Evolutionary conservation across 2,329 filamentous ascomycete genomes (phyloP), one percentile per base, ranked within the genome.

Genomic region (Aciculosporium take): DNA sequence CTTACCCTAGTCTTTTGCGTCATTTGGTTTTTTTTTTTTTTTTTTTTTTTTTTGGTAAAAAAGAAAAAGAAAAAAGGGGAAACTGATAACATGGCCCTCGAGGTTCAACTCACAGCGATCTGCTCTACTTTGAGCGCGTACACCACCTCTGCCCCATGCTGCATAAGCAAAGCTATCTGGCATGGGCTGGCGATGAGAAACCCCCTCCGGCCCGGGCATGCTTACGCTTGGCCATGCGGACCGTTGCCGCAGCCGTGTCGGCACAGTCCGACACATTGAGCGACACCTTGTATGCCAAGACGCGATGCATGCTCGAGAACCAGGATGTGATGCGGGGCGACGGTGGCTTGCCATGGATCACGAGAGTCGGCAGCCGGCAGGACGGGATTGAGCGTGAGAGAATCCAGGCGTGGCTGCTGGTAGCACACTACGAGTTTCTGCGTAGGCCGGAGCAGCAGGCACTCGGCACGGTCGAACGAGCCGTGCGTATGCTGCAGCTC

Each of bases 391-490:
- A 35, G 17, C 33, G 13, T n/a, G 33, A 35, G 33, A 17, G 33
- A 15, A 35, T 35, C 33, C 33, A 35, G 33, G 33, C 33, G 17
- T 35, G 33, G 33, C 33, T 35, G 8, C 20, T 35, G 18, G 17
- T 35, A 20, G 33, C 33, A 5, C 20, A 35, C 20, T 35, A 35
- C 20, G 33, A 35, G 17, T 21, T 35, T 20, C 9, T 35, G 18
- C 33, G 33, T n/a, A 35, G 23, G 33, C n/a, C 33, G 33, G 33
- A 35, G 9, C 33, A 35, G n/a, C 33, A 35, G 33, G 33, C 33
- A 8, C 15, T 35, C 18, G 6, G 21, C 9, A 35, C 33, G 20
- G 17, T 20, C 20, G 20, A 35, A 3, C 15, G 33, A 18, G 33
- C 33, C 9, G 10, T 35, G 2, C 33, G 33, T 10, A 17, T 35